These are phyloP conservation scores for Aspergillus sergii DNA, from an alignment of 2,329 filamentous ascomycete species.

Conservation along the genomic window DNA sequence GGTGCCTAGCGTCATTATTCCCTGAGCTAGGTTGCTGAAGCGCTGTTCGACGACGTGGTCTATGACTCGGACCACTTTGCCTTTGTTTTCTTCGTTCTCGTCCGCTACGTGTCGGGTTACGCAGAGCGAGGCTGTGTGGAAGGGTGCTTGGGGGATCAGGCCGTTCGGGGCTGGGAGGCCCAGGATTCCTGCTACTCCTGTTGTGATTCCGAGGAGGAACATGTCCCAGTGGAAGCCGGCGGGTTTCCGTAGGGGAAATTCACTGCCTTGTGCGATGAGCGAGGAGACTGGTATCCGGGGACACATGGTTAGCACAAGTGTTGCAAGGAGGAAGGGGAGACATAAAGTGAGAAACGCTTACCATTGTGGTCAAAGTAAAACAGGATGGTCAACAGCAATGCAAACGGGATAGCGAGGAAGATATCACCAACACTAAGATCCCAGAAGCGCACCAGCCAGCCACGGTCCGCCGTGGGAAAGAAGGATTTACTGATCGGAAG, in stretches of 20 bases:
- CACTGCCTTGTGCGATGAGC: constrained; percentile 78
- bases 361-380: constrained; percentile 92
- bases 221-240: constrained; percentile 86
- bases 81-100: constrained; percentile 61
- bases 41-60: constrained; percentile 68
- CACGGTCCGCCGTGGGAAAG: constrained; percentile 71
- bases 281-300: constrained; percentile 64
- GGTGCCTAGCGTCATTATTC: constrained; percentile 74
- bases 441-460: constrained; percentile 84
- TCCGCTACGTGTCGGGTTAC: constrained; percentile 63
- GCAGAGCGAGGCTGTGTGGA: constrained; percentile 78
- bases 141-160: constrained; percentile 80
- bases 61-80: constrained; percentile 64
- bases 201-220: constrained; percentile 78
- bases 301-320: background rate
- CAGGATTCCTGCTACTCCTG: constrained; percentile 72
- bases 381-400: constrained; percentile 76
- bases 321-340: background rate
- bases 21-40: constrained; percentile 75
- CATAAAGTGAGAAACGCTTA: constrained; percentile 38
- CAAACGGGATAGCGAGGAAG: constrained; percentile 86
- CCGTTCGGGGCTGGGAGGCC: constrained; percentile 82
- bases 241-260: constrained; percentile 78
- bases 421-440: constrained; percentile 71
- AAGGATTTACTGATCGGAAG: constrained; percentile 79